Evolutionary conservation across 2,329 filamentous ascomycete species (phyloP), one percentile per base, ranked within the genome.

Genomic region (Verticillium isaacii): DNA sequence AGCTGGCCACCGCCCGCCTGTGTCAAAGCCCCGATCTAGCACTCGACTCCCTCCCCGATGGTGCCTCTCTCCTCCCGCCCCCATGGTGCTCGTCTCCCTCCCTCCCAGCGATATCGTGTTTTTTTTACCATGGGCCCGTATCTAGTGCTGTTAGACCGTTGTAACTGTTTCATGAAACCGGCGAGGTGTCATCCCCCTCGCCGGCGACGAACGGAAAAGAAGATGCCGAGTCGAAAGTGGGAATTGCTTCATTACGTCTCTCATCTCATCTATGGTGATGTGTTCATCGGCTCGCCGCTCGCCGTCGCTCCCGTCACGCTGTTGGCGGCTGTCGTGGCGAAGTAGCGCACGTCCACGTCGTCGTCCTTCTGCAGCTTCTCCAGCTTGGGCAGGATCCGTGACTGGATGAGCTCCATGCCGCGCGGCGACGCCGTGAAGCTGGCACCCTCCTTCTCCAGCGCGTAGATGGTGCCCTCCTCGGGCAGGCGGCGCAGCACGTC

Each of bases 341-440:
- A 99, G 82, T 94, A 99, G 76, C 95, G 88, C 72, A 99, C 95
- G 79, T 99, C 95, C 69, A 98, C 94, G 79, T 99, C 95, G 68
- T 96, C 92, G 74, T 99, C 95, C 79, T 94, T 91, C 82, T 97
- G 93, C 71, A 99, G 83, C 82, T 97, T 97, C 81, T 94, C 91
- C 69, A 99, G 80, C 74, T 92, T 94, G 32, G 94, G 93, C 72
- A 97, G 79, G 73, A 98, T 89, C 72, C 91, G 89, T 77, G 92
- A 87, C 75, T 92, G 88, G 72, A 97, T 95, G 67, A 97, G 83
- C 70, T 93, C 89, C 70, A 89, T 85, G 60, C 90, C 90, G 70
- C 86, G 85, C 54, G 89, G 84, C 62, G 91, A 93, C 23, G 92
- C 85, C 69, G 78, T 77, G 64, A 80, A 80, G 71, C 84, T 78